phyloP scores from a whole-genome alignment of 768 basidiomycete species.

The Neoboletus subvelutipes region DNA sequence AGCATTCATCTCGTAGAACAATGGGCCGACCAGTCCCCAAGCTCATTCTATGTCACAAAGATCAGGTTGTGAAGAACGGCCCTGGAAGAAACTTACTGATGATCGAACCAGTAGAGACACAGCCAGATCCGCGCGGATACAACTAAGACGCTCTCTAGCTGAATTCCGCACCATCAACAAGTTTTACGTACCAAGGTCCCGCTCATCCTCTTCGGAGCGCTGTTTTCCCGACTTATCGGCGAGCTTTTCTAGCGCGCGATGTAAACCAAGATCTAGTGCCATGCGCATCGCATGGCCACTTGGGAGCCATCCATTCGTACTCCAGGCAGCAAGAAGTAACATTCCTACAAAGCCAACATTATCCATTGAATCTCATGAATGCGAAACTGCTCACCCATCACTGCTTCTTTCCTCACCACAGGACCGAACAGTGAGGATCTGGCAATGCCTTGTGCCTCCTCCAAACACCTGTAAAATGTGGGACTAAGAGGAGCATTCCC shows the following conservation, averaged over 20 bases:
- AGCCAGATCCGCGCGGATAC: constrained; percentile 93
- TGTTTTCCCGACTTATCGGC: constrained; percentile 67
- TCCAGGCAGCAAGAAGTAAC: constrained; percentile 90
- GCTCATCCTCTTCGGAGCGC: constrained; percentile 77
- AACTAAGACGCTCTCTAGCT: constrained; percentile 44
- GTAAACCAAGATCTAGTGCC: constrained; percentile 91
- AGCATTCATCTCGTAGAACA: constrained; percentile 84
- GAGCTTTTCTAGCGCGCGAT: constrained; percentile 89
- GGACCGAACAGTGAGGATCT: constrained; percentile 92
- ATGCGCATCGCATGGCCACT: constrained; percentile 96
- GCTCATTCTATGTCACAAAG: constrained; percentile 62
- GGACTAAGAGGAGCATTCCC: constrained; percentile 83
- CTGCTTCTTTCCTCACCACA: constrained; percentile 91
- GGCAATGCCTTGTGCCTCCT: constrained; percentile 95
- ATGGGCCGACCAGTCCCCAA: constrained; percentile 90
- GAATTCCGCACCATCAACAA: not conserved
- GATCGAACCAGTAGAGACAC: constrained; percentile 95
- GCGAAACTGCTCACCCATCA: constrained; percentile 61
- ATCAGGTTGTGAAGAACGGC: constrained; percentile 9
- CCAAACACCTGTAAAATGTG: constrained; percentile 87
- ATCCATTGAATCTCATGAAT: constrained; percentile 1
- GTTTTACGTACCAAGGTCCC: constrained; percentile 67
- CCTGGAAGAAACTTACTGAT: constrained; percentile 61
- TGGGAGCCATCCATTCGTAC: constrained; percentile 92
- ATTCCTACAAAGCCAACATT: constrained; percentile 54